These are phyloP conservation scores for Metarhizium anisopliae DNA, from an alignment of 2,329 filamentous ascomycete genomes.

Conservation along the genomic window DNA sequence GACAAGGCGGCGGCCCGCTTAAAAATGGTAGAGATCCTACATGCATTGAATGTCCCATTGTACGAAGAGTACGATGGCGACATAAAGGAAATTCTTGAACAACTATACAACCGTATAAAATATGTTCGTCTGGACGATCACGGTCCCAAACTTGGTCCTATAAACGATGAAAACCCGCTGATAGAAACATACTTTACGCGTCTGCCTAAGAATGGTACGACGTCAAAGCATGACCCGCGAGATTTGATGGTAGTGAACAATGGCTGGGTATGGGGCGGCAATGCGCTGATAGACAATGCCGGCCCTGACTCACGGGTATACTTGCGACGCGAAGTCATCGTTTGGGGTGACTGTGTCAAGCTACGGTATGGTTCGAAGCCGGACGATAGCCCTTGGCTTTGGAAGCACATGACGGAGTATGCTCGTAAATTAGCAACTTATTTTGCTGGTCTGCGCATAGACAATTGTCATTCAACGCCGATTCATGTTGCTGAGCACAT, in stretches of 20 bases:
- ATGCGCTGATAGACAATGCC: constrained; percentile 88
- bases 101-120: constrained; percentile 89
- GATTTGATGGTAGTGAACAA: constrained; percentile 86
- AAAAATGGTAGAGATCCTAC: constrained; percentile 56
- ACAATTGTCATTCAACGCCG: constrained; percentile 96
- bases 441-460: constrained; percentile 91
- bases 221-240: constrained; percentile 64
- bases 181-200: constrained; percentile 95
- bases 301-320: constrained; percentile 87
- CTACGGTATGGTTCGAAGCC: constrained; percentile 76
- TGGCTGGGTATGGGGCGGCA: constrained; percentile 97
- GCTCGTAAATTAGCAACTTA: constrained; percentile 88
- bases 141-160: constrained; percentile 75
- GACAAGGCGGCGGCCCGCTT: constrained; percentile 42
- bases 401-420: constrained; percentile 93
- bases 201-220: constrained; percentile 68
- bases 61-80: constrained; percentile 91
- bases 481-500: constrained; percentile 92
- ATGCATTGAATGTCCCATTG: constrained; percentile 78
- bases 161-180: constrained; percentile 68
- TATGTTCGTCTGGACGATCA: constrained; percentile 90
- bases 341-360: constrained; percentile 98
- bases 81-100: constrained; percentile 72
- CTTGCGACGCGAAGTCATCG: constrained; percentile 88
- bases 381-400: constrained; percentile 84